Base-by-base conservation (phyloP, 768 basidiomycete species). In the Roridomyces roridus region DNA sequence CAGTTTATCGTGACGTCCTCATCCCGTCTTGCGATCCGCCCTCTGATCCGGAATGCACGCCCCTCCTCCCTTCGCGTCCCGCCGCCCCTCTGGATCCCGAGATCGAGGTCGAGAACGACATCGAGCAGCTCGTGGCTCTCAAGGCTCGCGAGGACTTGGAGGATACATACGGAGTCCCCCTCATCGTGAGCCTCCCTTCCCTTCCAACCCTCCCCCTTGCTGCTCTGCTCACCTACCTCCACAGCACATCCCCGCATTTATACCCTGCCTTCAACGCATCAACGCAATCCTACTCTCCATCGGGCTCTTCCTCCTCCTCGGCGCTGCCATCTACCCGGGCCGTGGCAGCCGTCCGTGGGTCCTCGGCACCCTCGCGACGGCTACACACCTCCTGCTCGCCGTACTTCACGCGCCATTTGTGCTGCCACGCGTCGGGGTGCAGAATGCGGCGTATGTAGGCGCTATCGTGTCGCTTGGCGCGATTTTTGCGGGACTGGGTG, bases 81-180 rank as follows among this genome's bases (percentile, higher is more conserved):
- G 41, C 45, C 2, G 47, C 20, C 10, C 11, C 31, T 2, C 41
- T 53, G 14, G 60, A 58, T 24, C 57, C 53, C 17, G 61, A 55
- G 48, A 35, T 44, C 8, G 61, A 82, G 52, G 78, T 90, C 28
- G 86, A 91, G 55, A 74, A 78, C 37, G 88, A 92, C 67, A 73
- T 93, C 29, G 86, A 91, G 24, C 77, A 83, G 67, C 71, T 94
- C 21, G 68, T 91, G 36, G 74, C 78, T 2, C 69, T 91, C 49
- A 87, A 86, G 64, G 79, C 77, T 18, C 76, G 91, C 37, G 87
- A 90, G 66, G 92, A 94, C 55, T 71, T 94, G 35, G 92, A 93
- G 67, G 84, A 85, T 45, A 79, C 92, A 6, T 93, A 91, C 65
- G 92, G 92, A 2, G 70, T 89, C n/a, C 88, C 92, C 3, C 78